Base-by-base conservation (phyloP, 2,329 filamentous ascomycete species). In the Cladosporium sp. region DNA sequence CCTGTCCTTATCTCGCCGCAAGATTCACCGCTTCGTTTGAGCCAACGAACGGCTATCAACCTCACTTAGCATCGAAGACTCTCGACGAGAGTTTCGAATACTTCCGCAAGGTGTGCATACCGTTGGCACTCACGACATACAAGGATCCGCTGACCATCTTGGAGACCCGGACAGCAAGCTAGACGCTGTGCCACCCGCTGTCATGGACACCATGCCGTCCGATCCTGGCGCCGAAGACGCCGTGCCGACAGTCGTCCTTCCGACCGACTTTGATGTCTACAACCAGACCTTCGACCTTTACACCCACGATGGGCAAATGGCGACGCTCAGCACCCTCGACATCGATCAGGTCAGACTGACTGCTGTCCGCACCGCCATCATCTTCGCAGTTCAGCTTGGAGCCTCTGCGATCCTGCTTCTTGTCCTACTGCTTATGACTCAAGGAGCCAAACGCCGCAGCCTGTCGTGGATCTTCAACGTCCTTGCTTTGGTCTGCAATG, bases 301-400 rank as follows among this genome's bases (percentile, higher is more conserved):
- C 45, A 59, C 60, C 36, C 61, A 68, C 24, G 65, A 72, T 3
- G 74, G 84, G 67, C 78, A 78, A 22, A 71, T 69, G 1, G 63
- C 71, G 1, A 68, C 68, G 0, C 65, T 79, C 37, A 64, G 69
- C 42, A 70, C 85, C 58, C 47, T 61, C 8, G 67, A 71, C 3
- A 59, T 87, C 37, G 71, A 83, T 62, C 55, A 61, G 3, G 77
- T 76, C 50, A 70, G 78, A 55, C 70, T 74, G 58, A 80, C 81
- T 67, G 76, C 76, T 59, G 70, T 77, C 58, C 57, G 61, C 15
- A 60, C 57, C 35, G 77, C 73, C 68, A 84, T 89, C 76, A 87
- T 85, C 73, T 90, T 87, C 69, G 86, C 83, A 53, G 74, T 81
- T 17, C 89, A 93, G 70, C 78, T 91, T 52, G 90, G 90, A 28